These are phyloP conservation scores for Trichophyton mentagrophytes DNA, from an alignment of 2,329 filamentous ascomycete species.

Conservation along the genomic window DNA sequence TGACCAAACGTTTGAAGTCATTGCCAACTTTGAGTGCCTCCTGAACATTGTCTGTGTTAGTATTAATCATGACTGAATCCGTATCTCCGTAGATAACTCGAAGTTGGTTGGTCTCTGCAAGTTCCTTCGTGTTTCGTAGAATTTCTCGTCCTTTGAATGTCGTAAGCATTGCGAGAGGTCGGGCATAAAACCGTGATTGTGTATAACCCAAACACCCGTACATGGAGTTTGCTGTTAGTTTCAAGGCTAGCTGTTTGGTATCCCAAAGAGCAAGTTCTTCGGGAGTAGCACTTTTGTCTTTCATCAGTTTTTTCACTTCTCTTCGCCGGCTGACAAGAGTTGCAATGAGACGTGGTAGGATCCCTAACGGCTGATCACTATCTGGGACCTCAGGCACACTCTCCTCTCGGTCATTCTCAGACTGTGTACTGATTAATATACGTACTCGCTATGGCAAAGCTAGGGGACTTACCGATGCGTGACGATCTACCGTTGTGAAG, in stretches of 20 bases:
- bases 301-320: slow-evolving; percentile 95
- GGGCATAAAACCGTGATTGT: slow-evolving; percentile 92
- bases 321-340: slow-evolving; percentile 79
- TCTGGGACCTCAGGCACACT: slow-evolving; percentile 74
- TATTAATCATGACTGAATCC: slow-evolving; percentile 99
- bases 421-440: slow-evolving; percentile 14
- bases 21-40: slow-evolving; percentile 84
- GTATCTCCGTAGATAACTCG: slow-evolving; percentile 98
- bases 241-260: slow-evolving; percentile 91
- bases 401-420: slow-evolving; percentile 64
- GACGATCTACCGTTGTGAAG: slow-evolving; percentile 89
- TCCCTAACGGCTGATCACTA: slow-evolving; percentile 59
- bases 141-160: slow-evolving; percentile 98
- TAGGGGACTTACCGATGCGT: slow-evolving; percentile 47
- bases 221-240: slow-evolving; percentile 98
- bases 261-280: slow-evolving; percentile 93
- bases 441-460: background rate
- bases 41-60: slow-evolving; percentile 84
- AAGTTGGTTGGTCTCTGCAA: slow-evolving; percentile 80
- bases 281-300: slow-evolving; percentile 70
- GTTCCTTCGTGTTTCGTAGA: slow-evolving; percentile 84
- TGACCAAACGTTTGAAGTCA: slow-evolving; percentile 90
- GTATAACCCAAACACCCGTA: slow-evolving; percentile 97
- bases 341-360: slow-evolving; percentile 80
- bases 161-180: slow-evolving; percentile 86